Percentiles rank a stretch among this genome's conserved stretches.
phyloP scores from a whole-genome alignment of 2,329 filamentous ascomycete genomes.

The Xylaria sp. region DNA sequence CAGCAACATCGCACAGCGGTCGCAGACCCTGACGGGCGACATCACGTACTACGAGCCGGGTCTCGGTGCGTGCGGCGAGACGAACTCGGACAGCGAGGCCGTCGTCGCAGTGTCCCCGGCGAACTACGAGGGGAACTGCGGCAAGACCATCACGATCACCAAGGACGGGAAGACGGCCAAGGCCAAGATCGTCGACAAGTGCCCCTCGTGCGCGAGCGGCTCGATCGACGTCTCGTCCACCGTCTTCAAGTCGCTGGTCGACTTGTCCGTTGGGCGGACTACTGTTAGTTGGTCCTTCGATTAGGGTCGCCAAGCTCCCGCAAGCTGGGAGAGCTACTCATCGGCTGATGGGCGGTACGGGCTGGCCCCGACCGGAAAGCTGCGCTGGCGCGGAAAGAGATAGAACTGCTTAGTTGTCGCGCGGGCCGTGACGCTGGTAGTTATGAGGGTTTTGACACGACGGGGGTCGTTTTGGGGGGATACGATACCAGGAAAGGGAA shows the following conservation, averaged over 20 bases:
- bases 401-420: neutral
- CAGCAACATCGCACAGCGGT: neutral
- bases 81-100: constrained; percentile 31
- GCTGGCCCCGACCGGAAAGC: neutral
- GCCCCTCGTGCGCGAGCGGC: constrained; percentile 35
- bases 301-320: constrained; percentile 1
- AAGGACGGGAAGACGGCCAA: constrained; percentile 31
- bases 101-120: constrained; percentile 38
- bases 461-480: neutral
- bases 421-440: constrained; percentile 12
- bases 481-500: neutral
- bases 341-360: neutral
- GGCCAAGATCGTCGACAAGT: constrained; percentile 42
- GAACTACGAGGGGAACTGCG: constrained; percentile 38
- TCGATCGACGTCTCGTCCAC: constrained; percentile 41
- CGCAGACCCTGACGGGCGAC: constrained; percentile 31
- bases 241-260: constrained; percentile 37
- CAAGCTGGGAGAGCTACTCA: neutral
- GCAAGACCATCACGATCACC: constrained; percentile 39
- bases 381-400: constrained; percentile 1
- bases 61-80: constrained; percentile 37
- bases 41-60: constrained; percentile 40
- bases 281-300: constrained; percentile 33
- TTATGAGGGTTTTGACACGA: neutral
- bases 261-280: constrained; percentile 34